Evolutionary conservation across 306 rosid genomes (phyloP), one percentile per base, ranked within the genome.

Genomic region (Ammopiptanthus mongolicus): DNA sequence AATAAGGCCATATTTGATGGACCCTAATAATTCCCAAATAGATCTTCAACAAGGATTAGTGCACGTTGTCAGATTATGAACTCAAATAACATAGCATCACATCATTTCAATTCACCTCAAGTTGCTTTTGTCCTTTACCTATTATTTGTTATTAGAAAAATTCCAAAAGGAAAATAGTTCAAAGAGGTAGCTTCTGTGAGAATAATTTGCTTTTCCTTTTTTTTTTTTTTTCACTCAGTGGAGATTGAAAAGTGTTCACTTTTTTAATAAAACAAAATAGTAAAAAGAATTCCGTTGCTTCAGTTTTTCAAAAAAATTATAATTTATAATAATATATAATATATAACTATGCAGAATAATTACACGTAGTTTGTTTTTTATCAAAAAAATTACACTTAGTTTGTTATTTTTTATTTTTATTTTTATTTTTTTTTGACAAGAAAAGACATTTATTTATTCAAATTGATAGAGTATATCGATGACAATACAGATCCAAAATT

Each of bases 41-140:
- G 70, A 81, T 77, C 69, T 63, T 70, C 11, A 8, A 75, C 3
- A 5, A 13, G 33, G 21, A n/a, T 22, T 50, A 28, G 31, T 51
- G 68, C 78, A 75, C 48, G 61, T 61, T 75, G 57, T 33, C 74
- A 31, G 10, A 75, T 75, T 51, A 80, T 67, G 62, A 74, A 37
- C 64, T 31, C 68, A 66, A 77, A 58, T 58, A 42, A 59, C 34
- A 25, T 21, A 6, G 72, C 34, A 65, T 72, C 62, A 55, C 51
- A 73, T 68, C 66, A 81, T 69, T 76, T 71, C 79, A 47, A 14
- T 64, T 75, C 74, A 60, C 34, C 76, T 46, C 84, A 75, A 74
- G 52, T 75, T 75, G 77, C 18, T 61, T 65, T 61, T 25, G 23
- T 33, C 81, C 29, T 53, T 64, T 51, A 28, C 52, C 36, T 17